Base-by-base conservation (phyloP, 164 flowering plant genomes). In the Liquidambar formosana region DNA sequence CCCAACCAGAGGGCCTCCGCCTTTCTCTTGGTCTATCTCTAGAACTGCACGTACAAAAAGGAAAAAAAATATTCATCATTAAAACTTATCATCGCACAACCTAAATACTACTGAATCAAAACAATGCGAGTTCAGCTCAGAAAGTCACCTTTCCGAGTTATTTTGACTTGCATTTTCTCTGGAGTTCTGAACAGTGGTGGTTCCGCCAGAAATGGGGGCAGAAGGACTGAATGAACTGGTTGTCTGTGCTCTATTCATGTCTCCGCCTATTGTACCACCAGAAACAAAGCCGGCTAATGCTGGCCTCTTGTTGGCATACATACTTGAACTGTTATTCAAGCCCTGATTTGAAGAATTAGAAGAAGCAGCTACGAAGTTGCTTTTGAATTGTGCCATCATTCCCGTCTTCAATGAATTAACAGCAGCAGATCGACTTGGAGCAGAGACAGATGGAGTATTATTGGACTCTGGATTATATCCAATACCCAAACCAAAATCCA, bases 1-100 rank as follows among this genome's bases (percentile, higher is more conserved):
- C 99, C 99, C 99, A 94, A 26, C 97, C 99, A 61, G 99, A 94
- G 1, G 91, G 87, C 62, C 97, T 85, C 66, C 91, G 83, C 81
- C 97, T 86, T 73, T 94, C 99, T 68, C 96, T 82, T 4, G 85
- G 75, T 62, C 80, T 81, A 44, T 88, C 97, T 73, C 84, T 84
- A 41, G 90, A 85, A 70, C 95, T 88, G 90, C 80, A 83, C n/a
- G 25, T 22, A 57, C 70, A 64, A 23, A 56, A 38, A 43, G 63
- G 63, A 23, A 27, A 19, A 21, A 23, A 38, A 44, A 58, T 1
- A 45, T 49, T 72, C 46, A 69, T 68, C 18, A 77, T 18, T 14
- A 28, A 38, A 65, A 48, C 23, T 54, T 41, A 26, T 11, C 46
- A 14, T 15, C 46, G 52, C 10, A 38, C 14, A 54, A 66, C n/a